Evolutionary conservation across 208 protist genomes (phyloP), one percentile per base, ranked within the genome.

Genomic region (Trypanosoma vivax): DNA sequence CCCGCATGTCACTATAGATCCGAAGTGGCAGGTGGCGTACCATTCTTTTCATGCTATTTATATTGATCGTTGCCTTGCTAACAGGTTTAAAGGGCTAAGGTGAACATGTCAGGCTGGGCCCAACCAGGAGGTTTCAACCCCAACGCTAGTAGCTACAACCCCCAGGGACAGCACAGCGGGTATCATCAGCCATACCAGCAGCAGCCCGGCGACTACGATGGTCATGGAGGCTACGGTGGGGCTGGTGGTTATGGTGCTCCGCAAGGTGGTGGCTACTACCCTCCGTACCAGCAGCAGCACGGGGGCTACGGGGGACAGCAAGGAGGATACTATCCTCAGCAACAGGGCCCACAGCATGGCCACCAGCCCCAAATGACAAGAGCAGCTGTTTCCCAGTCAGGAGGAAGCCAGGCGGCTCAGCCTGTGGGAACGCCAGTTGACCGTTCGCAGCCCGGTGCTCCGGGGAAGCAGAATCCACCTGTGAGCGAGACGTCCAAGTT

Each of bases 71-170:
- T 55, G 10, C 11, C 43, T 55, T 55, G 14, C 24, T 14, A 14
- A 43, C 14, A 30, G 31, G 24, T 21, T 60, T 31, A 50, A 48
- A 63, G 18, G 9, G n/a, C n/a, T 19, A 33, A 13, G 28, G 18
- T 11, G 21, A 19, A 48, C 5, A 90, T 90, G 83, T 79, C 83
- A 23, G 38, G 58, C 1, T 90, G 79, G 83, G 68, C 83, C 48
- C 79, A 83, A 42, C 78, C 78, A 13, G 63, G 60, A 21, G 81
- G 78, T 2, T 76, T 74, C 50, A 69, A 80, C 18, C 52, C 56
- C 33, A 60, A 73, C 27, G 62, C 62, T 7, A 57, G 52, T 38
- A 48, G 54, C 27, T 63, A 54, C 14, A 50, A 37, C 14, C 61
- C 41, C 10, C 54, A 49, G 13, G 39, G 39, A 4, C 37, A 18